A percentile compares a stretch with the other conserved stretches of the same genome.
These are phyloP conservation scores for Chlamydomonas schloesseri DNA, from an alignment of 139 green algal genomes.

Conservation along the genomic window DNA sequence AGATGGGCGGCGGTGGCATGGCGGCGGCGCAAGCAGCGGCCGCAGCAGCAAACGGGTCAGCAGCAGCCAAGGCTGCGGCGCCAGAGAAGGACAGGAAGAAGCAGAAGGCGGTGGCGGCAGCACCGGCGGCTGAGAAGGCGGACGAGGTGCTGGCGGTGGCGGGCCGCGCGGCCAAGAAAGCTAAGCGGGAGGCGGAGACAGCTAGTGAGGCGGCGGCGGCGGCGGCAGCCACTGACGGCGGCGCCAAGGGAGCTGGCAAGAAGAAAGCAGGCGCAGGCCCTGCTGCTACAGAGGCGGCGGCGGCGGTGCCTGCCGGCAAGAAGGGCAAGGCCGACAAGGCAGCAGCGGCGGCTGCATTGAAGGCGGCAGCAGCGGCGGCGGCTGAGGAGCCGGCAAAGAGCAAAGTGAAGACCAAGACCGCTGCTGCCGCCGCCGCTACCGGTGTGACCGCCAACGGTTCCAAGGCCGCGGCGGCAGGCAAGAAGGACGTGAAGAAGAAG, in stretches of 20 bases:
- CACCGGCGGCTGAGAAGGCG: background rate
- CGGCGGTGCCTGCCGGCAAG: too few relatives aligned
- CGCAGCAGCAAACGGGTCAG: background rate
- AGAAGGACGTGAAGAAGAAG: background rate
- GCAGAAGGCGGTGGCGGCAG: background rate
- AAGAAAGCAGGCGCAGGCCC: constrained; percentile 13
- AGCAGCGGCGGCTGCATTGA: background rate
- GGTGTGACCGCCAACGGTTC: background rate
- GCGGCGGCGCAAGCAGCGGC: background rate
- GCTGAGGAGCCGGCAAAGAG: background rate
- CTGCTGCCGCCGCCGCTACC: background rate
- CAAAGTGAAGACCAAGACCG: background rate
- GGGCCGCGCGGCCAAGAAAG: background rate
- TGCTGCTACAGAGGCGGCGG: too few relatives aligned
- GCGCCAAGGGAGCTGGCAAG: too few relatives aligned
- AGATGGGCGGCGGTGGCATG: background rate
- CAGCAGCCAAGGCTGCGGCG: background rate
- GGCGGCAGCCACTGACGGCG: too few relatives aligned
- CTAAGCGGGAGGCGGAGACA: background rate
- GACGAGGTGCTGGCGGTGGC: background rate
- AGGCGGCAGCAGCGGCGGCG: background rate
- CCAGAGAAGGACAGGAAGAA: background rate
- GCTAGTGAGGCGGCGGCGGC: too few relatives aligned
- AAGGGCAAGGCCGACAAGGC: background rate
- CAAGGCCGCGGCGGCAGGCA: background rate